These are phyloP conservation scores for Mimosa bimucronata DNA, from an alignment of 306 rosid species.

Conservation along the genomic window DNA sequence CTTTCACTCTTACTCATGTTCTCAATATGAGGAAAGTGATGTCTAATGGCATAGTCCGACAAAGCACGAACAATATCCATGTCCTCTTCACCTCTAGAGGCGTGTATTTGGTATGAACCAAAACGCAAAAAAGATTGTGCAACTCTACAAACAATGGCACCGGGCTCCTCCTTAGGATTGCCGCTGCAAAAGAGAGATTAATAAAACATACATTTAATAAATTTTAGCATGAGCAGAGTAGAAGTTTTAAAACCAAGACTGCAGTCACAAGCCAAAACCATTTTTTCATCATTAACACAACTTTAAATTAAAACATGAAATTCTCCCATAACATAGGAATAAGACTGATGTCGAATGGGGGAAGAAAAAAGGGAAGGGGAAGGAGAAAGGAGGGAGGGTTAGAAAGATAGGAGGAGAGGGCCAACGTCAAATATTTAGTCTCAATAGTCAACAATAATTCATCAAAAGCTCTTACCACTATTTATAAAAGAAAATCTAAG, in stretches of 20 bases:
- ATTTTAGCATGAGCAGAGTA: not conserved
- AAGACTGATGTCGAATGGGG: not conserved
- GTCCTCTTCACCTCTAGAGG: conserved; percentile 83
- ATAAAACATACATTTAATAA: conserved; percentile 33
- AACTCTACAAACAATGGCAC: conserved; percentile 93
- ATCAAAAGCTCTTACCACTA: too few species aligned
- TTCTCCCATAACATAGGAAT: conserved; percentile 4
- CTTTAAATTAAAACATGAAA: not conserved
- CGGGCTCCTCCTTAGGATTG: conserved; percentile 93
- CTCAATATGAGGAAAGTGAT: conserved; percentile 90
- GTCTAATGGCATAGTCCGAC: conserved; percentile 87
- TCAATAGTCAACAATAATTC: not conserved
- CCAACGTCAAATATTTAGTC: not conserved
- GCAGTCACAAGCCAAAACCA: conserved; percentile 23
- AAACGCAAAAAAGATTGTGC: conserved; percentile 91
- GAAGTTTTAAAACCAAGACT: conserved; percentile 17
- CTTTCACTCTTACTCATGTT: conserved; percentile 84
- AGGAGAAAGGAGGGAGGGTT: not conserved
- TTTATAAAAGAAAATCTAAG: too few species aligned
- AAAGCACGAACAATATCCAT: conserved; percentile 70
- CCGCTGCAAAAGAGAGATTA: conserved; percentile 62
- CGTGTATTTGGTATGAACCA: conserved; percentile 95
- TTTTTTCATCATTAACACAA: not conserved
- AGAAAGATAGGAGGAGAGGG: not conserved
- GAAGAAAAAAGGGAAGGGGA: not conserved